phyloP scores from a whole-genome alignment of 371 early-diverging fungal genomes.

The Zopfochytrium polystomum region DNA sequence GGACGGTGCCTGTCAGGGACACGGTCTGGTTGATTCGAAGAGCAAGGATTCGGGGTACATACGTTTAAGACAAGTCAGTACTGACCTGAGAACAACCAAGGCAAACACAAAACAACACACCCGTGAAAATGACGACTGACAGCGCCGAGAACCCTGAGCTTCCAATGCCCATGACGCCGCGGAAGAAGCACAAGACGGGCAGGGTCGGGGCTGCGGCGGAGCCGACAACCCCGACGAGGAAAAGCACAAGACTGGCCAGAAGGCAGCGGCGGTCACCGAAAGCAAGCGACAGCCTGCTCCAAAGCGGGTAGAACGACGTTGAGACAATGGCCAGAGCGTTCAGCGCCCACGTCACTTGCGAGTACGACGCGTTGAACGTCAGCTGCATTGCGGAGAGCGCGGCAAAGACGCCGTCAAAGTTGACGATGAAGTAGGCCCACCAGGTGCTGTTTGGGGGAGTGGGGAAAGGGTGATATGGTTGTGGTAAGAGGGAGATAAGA shows the following conservation, averaged over 20 bases:
- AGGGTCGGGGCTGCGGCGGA: background rate
- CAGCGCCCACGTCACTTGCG: background rate
- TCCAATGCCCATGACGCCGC: background rate
- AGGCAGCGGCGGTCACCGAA: background rate
- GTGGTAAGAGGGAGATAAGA: background rate
- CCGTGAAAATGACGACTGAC: background rate
- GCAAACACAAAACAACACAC: background rate
- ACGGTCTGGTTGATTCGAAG: background rate
- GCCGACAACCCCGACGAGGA: background rate
- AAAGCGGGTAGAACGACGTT: constrained; percentile 1
- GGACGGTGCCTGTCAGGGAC: background rate
- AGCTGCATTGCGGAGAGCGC: background rate
- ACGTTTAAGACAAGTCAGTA: background rate
- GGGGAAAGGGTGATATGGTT: background rate
- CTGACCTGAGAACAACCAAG: background rate
- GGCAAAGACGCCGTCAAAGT: constrained; percentile 7
- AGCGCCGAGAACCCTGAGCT: background rate
- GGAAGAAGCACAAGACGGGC: background rate
- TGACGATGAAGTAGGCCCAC: background rate
- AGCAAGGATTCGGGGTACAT: background rate
- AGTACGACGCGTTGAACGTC: background rate
- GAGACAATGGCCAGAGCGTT: constrained; percentile 1
- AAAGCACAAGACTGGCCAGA: background rate
- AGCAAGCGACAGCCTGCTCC: background rate
- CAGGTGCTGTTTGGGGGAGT: background rate